Percentiles rank a stretch among this genome's conserved stretches.
phyloP scores from a whole-genome alignment of 495 filamentous ascomycete genomes.

The Amorphotheca resinae region DNA sequence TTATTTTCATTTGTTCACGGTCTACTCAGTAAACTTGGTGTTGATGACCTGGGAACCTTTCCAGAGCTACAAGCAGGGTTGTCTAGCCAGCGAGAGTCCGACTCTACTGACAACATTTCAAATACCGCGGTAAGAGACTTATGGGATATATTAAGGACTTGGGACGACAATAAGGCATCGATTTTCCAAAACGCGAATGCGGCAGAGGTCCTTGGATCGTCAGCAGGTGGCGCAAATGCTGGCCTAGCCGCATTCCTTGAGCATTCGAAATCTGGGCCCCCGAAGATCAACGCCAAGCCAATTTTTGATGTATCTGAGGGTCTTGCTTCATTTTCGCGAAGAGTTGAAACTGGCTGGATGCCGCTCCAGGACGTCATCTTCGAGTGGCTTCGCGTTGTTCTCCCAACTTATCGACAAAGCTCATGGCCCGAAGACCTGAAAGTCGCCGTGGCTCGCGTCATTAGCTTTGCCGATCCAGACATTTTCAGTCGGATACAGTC shows the following conservation, averaged over 20 bases:
- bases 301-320: conserved; percentile 44
- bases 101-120: conserved; percentile 10
- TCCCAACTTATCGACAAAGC: conserved; percentile 45
- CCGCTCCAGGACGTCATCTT: conserved; percentile 51
- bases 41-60: conserved; percentile 37
- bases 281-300: conserved; percentile 36
- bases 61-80: conserved; percentile 27
- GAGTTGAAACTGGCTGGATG: conserved; percentile 41
- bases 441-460: conserved; percentile 51
- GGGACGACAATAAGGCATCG: conserved; percentile 49
- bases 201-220: conserved; percentile 22
- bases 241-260: conserved; percentile 63
- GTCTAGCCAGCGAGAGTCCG: conserved; percentile 13
- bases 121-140: conserved; percentile 38
- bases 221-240: conserved; percentile 14
- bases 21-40: conserved; percentile 53
- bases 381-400: conserved; percentile 50
- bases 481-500: conserved; percentile 44
- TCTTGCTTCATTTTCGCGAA: conserved; percentile 41
- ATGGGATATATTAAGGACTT: conserved; percentile 37
- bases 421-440: conserved; percentile 68
- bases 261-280: conserved; percentile 52
- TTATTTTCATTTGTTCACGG: conserved; percentile 58
- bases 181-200: conserved; percentile 43
- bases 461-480: conserved; percentile 55